Evolutionary conservation across 495 filamentous ascomycete genomes (phyloP), one percentile per base, ranked within the genome.

Genomic region (Daldinia childiae): DNA sequence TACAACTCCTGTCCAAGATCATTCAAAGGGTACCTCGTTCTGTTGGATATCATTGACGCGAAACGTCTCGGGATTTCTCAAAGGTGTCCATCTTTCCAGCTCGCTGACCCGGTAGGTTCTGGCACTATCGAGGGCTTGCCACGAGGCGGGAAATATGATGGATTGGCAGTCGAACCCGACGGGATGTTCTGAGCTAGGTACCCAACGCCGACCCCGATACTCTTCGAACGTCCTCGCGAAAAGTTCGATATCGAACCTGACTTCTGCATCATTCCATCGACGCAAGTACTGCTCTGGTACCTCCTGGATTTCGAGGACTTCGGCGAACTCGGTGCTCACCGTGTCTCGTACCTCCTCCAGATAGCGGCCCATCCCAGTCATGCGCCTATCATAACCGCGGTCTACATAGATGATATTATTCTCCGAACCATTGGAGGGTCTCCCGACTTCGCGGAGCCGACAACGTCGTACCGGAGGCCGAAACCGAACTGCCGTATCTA

Each of bases 41-140:
- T 71, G 68, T 21, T 73, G 66, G n/a, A 73, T 69, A 12, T 73
- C 71, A 51, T 73, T 73, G 29, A 73, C 71, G 39, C 71, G 71
- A 50, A 73, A 73, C 50, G 26, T 69, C 61, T 69, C 62, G 12
- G 66, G 71, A 52, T 73, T 64, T 29, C 71, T 62, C 19, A 73
- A 24, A 17, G 66, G 71, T 30, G 66, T 69, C 71, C 61, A 69
- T n/a, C 15, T 58, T 14, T 69, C 71, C 5, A 14, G 50, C 8
- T 73, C 62, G 62, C 41, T 69, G 9, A 66, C 57, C 3, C 38
- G 51, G 21, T 69, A 66, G 6, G 57, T 12, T n/a, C 26, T 41
- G 0, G 36, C 38, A 3, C 12, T 24, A 8, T 60, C 54, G 19
- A 67, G 5, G 4, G 27, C 55, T 1, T 15, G 41, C 30, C 32